These are phyloP conservation scores for Yarrowia keelungensis DNA, from an alignment of 805 yeast species.

Conservation along the genomic window DNA sequence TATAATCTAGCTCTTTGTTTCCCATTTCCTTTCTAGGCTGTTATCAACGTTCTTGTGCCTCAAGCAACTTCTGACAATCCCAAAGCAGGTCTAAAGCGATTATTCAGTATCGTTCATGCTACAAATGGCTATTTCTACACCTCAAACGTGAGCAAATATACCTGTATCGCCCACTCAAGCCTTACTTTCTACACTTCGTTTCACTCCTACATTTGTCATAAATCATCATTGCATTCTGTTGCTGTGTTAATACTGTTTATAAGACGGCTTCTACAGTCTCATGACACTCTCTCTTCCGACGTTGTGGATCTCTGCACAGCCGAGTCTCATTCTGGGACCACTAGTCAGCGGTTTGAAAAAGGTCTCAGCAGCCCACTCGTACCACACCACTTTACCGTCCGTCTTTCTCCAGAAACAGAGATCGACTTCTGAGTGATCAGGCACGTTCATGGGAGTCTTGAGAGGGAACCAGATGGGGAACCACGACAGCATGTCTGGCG, in stretches of 20 bases:
- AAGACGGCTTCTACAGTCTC: background rate
- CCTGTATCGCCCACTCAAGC: too few species aligned
- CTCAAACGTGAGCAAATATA: too few species aligned
- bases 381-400: slow-evolving; percentile 60
- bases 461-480: slow-evolving; percentile 72
- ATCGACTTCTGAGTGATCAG: slow-evolving; percentile 63
- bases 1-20: too few species aligned
- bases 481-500: slow-evolving; percentile 66
- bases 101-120: too few species aligned
- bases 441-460: slow-evolving; percentile 58
- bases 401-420: slow-evolving; percentile 59
- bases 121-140: too few species aligned
- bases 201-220: too few species aligned
- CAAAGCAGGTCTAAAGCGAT: too few species aligned
- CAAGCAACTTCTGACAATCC: too few species aligned
- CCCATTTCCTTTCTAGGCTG: too few species aligned
- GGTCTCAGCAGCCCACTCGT: slow-evolving; percentile 68
- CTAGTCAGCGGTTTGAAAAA: slow-evolving; percentile 45
- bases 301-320: slow-evolving; percentile 23
- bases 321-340: slow-evolving; percentile 4
- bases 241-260: too few species aligned
- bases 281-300: slow-evolving; percentile 17
- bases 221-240: background rate
- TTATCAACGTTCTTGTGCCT: too few species aligned
- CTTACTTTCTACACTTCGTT: too few species aligned